Evolutionary conservation across 768 basidiomycete species (phyloP).

Genomic region (Guyanaporus albipodus): DNA sequence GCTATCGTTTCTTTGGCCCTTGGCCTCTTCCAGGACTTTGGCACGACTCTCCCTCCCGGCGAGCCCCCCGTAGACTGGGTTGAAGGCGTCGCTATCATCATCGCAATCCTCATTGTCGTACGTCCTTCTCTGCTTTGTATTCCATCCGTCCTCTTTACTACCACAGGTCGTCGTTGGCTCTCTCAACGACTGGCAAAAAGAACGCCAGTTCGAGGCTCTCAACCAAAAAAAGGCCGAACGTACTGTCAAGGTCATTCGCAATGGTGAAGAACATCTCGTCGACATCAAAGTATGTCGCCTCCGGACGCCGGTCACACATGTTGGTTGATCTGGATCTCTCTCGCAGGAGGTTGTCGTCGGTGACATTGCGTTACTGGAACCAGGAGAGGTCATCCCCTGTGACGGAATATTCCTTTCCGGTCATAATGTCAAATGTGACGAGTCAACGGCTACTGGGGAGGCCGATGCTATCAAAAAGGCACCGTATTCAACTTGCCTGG

Average conservation of each 20-base stretch:
- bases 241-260: constrained; percentile 76
- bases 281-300: constrained; percentile 66
- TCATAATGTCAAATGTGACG: constrained; percentile 93
- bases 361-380: constrained; percentile 87
- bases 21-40: constrained; percentile 93
- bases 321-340: constrained; percentile 14
- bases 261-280: constrained; percentile 64
- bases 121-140: constrained; percentile 20
- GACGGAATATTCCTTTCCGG: constrained; percentile 93
- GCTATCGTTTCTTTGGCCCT: constrained; percentile 91
- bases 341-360: constrained; percentile 87
- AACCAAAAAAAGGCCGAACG: constrained; percentile 97
- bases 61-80: constrained; percentile 94
- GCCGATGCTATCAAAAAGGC: constrained; percentile 92
- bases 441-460: constrained; percentile 95
- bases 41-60: constrained; percentile 50
- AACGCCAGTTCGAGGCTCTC: constrained; percentile 87
- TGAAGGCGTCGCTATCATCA: constrained; percentile 82
- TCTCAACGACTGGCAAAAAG: constrained; percentile 98
- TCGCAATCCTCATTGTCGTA: constrained; percentile 73
- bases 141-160: not conserved
- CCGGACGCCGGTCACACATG: not conserved
- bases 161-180: constrained; percentile 82
- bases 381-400: constrained; percentile 94
- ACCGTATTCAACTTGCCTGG: constrained; percentile 69